These are phyloP conservation scores for Ogataea chonburiensis DNA, from an alignment of 805 yeast genomes.

Conservation along the genomic window DNA sequence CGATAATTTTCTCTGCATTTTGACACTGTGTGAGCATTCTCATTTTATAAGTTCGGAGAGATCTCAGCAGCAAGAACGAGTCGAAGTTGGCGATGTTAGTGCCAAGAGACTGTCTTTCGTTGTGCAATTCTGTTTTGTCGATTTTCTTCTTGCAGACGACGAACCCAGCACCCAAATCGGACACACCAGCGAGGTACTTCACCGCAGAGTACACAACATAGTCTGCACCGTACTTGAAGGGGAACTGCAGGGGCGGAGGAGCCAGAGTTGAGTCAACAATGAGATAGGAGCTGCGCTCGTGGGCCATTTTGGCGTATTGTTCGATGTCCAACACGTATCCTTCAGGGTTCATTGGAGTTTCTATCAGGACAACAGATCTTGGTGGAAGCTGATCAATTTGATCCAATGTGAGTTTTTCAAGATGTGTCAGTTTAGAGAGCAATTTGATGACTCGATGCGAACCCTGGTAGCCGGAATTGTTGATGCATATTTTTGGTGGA, in stretches of 20 bases:
- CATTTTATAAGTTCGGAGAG: slow-evolving; percentile 51
- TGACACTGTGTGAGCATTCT: slow-evolving; percentile 47
- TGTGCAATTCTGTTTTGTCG: slow-evolving; percentile 35
- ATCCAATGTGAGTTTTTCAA: slow-evolving; percentile 37
- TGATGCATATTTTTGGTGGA: slow-evolving; percentile 44
- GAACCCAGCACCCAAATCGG: slow-evolving; percentile 53
- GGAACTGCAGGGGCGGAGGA: slow-evolving; percentile 55
- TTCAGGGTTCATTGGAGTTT: slow-evolving; percentile 55
- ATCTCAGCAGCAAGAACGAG: slow-evolving; percentile 45
- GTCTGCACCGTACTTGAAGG: slow-evolving; percentile 52
- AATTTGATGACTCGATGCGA: slow-evolving; percentile 48
- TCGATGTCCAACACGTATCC: slow-evolving; percentile 44
- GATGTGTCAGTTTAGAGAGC: slow-evolving; percentile 41
- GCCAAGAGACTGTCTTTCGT: slow-evolving; percentile 46
- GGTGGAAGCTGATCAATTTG: slow-evolving; percentile 35
- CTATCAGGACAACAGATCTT: slow-evolving; percentile 49
- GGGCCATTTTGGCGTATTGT: slow-evolving; percentile 44
- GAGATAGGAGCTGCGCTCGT: slow-evolving; percentile 41
- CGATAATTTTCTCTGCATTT: slow-evolving; percentile 43
- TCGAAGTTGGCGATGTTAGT: slow-evolving; percentile 54
- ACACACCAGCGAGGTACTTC: slow-evolving; percentile 55
- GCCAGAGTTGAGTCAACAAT: slow-evolving; percentile 56
- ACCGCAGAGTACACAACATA: slow-evolving; percentile 55
- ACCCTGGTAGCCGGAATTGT: slow-evolving; percentile 51
- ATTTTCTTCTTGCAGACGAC: slow-evolving; percentile 40